These are phyloP conservation scores for Dictyostelium discoideum DNA, from an alignment of 78 protist species.

Conservation along the genomic window dicty_2.7 NC_007088.5:1276001-1276500, in stretches of 20 bases:
- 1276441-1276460: neutral
- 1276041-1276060: neutral
- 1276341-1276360: neutral
- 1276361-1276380: too few relatives aligned
- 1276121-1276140: conserved; percentile 20
- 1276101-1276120: conserved; percentile 16
- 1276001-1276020: neutral
- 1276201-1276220: neutral
- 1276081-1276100: too few relatives aligned
- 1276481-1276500: neutral
- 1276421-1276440: neutral
- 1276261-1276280: neutral
- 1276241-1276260: neutral
- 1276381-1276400: neutral
- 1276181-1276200: conserved; percentile 33
- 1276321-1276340: neutral
- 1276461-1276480: neutral
- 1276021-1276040: conserved; percentile 19
- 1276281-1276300: neutral
- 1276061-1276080: too few relatives aligned
- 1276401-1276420: neutral
- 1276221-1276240: conserved; percentile 9
- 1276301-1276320: neutral
- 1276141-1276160: neutral
- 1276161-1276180: conserved; percentile 17